Conservation (phyloP, 345 rosid species). For the Acer negundo region DNA sequence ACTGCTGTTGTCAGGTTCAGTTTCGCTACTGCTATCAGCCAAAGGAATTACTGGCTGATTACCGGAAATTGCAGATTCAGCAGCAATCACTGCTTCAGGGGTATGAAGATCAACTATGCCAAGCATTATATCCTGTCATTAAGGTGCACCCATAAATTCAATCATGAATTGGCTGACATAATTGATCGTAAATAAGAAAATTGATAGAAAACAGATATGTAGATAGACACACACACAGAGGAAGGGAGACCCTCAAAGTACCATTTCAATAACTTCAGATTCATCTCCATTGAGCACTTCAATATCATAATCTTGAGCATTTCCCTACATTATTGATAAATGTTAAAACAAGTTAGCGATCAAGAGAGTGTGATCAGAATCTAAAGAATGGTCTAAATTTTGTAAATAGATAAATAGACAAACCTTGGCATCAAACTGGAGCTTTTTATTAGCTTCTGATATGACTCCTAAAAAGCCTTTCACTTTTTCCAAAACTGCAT, state of each 20-base stretch:
- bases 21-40: conserved; percentile 33
- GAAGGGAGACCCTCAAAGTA: conserved; percentile 21
- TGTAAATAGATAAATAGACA: neutral
- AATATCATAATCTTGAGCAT: conserved; percentile 57
- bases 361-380: neutral
- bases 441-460: conserved; percentile 66
- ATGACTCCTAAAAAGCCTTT: conserved; percentile 70
- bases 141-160: neutral
- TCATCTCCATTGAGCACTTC: conserved; percentile 73
- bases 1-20: conserved; percentile 42
- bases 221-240: neutral
- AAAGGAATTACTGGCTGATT: conserved; percentile 33
- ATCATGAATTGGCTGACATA: neutral
- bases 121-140: conserved; percentile 74
- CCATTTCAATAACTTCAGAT: conserved; percentile 78
- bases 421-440: conserved; percentile 65
- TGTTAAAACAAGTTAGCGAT: neutral
- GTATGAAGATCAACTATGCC: conserved; percentile 94
- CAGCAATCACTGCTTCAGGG: conserved; percentile 77
- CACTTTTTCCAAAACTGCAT: conserved; percentile 68
- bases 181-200: neutral
- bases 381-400: neutral
- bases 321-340: conserved; percentile 41
- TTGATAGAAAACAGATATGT: neutral
- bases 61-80: conserved; percentile 69